These are phyloP conservation scores for Auricularia cornea DNA, from an alignment of 768 basidiomycete genomes.

Conservation along the genomic window DNA sequence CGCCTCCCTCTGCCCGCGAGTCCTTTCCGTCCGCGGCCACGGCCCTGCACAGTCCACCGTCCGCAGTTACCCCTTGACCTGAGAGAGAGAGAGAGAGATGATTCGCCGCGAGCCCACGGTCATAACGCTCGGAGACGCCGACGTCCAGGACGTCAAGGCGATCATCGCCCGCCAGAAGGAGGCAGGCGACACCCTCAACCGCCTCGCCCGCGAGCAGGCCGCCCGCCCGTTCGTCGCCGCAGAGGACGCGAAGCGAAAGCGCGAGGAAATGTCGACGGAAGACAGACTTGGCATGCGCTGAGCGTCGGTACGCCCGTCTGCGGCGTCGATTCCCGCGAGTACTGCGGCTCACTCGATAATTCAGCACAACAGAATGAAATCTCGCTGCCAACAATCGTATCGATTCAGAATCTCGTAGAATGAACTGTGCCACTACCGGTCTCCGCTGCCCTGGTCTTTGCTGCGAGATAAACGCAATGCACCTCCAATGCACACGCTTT, in stretches of 20 bases:
- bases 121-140: constrained; percentile 65
- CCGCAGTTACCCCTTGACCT: too few species aligned
- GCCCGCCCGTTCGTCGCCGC: constrained; percentile 18
- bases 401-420: too few species aligned
- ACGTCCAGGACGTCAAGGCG: constrained; percentile 72
- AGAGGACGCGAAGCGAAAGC: constrained; percentile 28
- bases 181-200: constrained; percentile 9
- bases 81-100: constrained; percentile 41
- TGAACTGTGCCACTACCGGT: too few species aligned
- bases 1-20: constrained; percentile 6
- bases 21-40: background rate
- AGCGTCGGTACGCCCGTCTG: too few species aligned
- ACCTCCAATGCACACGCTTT: too few species aligned
- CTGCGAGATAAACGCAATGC: too few species aligned
- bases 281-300: constrained; percentile 25
- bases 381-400: too few species aligned
- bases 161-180: constrained; percentile 33
- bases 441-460: too few species aligned
- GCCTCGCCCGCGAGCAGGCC: constrained; percentile 4
- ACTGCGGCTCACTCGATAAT: too few species aligned
- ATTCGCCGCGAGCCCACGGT: constrained; percentile 71
- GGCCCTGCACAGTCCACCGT: too few species aligned
- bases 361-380: too few species aligned
- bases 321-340: too few species aligned
- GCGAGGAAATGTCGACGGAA: constrained; percentile 26